Evolutionary conservation across 495 filamentous ascomycete genomes (phyloP).

Genomic region (Glarea lozoyensis): DNA sequence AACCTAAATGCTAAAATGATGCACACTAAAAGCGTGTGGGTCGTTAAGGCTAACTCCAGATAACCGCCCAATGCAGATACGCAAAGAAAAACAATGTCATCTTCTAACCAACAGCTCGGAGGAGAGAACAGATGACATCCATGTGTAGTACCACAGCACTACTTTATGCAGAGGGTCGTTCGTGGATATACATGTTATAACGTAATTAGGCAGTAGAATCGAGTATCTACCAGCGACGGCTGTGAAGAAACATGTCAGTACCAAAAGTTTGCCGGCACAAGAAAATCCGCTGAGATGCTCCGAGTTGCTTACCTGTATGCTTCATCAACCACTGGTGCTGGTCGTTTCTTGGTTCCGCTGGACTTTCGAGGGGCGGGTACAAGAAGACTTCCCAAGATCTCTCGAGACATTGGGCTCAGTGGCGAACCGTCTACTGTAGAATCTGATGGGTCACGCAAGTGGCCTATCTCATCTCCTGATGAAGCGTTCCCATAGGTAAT

Average conservation of each 20-base stretch:
- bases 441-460: too few relatives aligned
- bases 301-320: conserved; percentile 30
- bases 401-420: conserved; percentile 17
- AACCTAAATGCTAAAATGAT: too few relatives aligned
- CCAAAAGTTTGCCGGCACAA: neutral
- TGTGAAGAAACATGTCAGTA: conserved; percentile 2
- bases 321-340: conserved; percentile 28
- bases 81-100: conserved; percentile 1
- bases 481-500: too few relatives aligned
- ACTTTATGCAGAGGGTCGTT: conserved; percentile 10
- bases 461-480: too few relatives aligned
- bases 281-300: neutral
- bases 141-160: conserved; percentile 6
- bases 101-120: conserved; percentile 21
- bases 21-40: too few relatives aligned
- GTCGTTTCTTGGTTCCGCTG: conserved; percentile 15
- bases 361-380: conserved; percentile 15
- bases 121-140: conserved; percentile 7
- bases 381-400: conserved; percentile 20
- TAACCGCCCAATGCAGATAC: conserved; percentile 1
- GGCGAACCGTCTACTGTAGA: conserved; percentile 4
- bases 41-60: conserved; percentile 5
- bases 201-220: too few relatives aligned
- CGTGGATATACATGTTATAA: too few relatives aligned
- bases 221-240: conserved; percentile 24